These are phyloP conservation scores for Ceratocystis harringtonii DNA, from an alignment of 2,329 filamentous ascomycete genomes.

Conservation along the genomic window DNA sequence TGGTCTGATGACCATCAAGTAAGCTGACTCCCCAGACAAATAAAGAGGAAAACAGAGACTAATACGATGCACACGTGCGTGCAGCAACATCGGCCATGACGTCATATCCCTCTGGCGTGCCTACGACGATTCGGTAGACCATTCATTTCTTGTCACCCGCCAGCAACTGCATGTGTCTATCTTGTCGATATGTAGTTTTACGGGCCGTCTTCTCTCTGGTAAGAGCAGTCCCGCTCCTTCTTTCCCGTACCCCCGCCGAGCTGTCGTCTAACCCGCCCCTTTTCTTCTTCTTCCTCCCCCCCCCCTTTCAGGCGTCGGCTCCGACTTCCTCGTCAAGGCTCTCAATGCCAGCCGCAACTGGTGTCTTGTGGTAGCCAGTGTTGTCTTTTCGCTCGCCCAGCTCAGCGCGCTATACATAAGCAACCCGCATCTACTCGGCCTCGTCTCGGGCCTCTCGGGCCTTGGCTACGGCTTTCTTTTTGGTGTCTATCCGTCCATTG, in stretches of 20 bases:
- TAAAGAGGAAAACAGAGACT: background rate
- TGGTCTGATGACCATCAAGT: conserved; percentile 99
- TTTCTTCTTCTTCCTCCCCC: conserved; percentile 19
- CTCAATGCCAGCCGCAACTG: conserved; percentile 72
- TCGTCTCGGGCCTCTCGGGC: conserved; percentile 72
- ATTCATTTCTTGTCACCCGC: conserved; percentile 60
- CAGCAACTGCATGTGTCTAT: conserved; percentile 91
- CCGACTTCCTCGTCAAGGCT: conserved; percentile 73
- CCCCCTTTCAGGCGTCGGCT: conserved; percentile 54
- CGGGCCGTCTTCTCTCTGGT: conserved; percentile 66
- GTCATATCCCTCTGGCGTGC: conserved; percentile 77
- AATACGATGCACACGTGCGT: conserved; percentile 3
- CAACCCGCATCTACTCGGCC: conserved; percentile 60
- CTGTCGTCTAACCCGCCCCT: conserved; percentile 3
- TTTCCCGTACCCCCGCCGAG: background rate
- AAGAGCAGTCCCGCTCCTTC: conserved; percentile 21
- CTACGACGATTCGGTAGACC: conserved; percentile 57
- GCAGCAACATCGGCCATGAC: conserved; percentile 85
- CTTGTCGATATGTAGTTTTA: conserved; percentile 75
- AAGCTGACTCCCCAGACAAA: conserved; percentile 27
- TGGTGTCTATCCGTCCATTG: conserved; percentile 79
- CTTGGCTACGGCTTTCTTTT: conserved; percentile 88
- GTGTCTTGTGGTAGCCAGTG: conserved; percentile 67
- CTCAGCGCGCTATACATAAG: conserved; percentile 57
- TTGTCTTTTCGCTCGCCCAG: conserved; percentile 68